Base-by-base conservation (phyloP, 2,329 filamentous ascomycete genomes). In the Aspergillus udagawae region DNA sequence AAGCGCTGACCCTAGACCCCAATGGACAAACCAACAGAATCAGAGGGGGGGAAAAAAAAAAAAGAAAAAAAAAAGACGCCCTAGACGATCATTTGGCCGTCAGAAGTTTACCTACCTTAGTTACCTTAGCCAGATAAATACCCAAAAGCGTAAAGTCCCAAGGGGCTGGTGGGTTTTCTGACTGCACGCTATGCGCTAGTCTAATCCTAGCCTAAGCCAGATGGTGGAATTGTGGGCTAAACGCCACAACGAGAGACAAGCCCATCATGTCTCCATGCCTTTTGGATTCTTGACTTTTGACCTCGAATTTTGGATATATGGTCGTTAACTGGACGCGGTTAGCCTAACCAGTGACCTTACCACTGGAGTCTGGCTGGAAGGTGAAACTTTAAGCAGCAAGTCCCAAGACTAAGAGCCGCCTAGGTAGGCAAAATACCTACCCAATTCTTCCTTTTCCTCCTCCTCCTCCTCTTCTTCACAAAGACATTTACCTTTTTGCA, bases 191-290 rank as follows among this genome's bases (percentile, higher is more conserved):
- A 63, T 51, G 45, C 58, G 42, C 42, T 45, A 45, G 42, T 10
- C 20, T 38, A 7, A 17, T 38, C 32, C 32, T 38, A 38, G 32
- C 32, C 32, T 38, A 38, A 47, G 44, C 12, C 44, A 23, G 44
- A 25, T 47, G 44, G 44, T 47, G 44, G 44, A 14, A 23, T 23
- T 58, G 55, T 62, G 59, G 61, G 57, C 62, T 60, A 63, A 60
- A 65, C 63, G 63, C 63, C 63, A 65, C 63, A 63, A 62, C 54
- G 62, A 63, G 60, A 54, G 56, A 62, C 59, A 53, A 42, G 59
- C 54, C 49, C 28, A 27, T 55, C 57, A 57, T 20, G 41, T 10
- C 41, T 44, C 41, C 17, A 44, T n/a, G 20, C 5, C 10, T 12
- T 28, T 49, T 20, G 5, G 10, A 20, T 25, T 25, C 44, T 25